A percentile compares a stretch with the other conserved stretches of the same genome.
These are phyloP conservation scores for Heritiera fomes DNA, from an alignment of 345 rosid species.

Conservation along the genomic window DNA sequence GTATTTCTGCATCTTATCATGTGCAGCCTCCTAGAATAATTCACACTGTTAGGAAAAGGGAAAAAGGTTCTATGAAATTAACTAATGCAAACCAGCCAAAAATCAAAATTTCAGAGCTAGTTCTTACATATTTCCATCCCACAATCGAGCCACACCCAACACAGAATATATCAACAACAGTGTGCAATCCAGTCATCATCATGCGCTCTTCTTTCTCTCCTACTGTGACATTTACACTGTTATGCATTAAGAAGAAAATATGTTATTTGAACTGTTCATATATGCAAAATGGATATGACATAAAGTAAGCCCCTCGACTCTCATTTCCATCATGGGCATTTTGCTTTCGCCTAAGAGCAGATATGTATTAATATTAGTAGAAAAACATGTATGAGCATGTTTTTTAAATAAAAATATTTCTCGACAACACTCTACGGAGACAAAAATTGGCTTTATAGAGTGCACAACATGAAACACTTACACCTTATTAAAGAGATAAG, in stretches of 20 bases:
- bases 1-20: slow-evolving; percentile 62
- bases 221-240: slow-evolving; percentile 62
- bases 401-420: background rate
- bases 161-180: slow-evolving; percentile 80
- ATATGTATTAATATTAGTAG: background rate
- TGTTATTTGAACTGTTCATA: slow-evolving; percentile 16
- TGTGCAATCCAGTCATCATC: slow-evolving; percentile 83
- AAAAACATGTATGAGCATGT: background rate
- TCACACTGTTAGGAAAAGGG: slow-evolving; percentile 2
- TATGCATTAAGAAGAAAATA: slow-evolving; percentile 12
- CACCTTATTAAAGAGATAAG: slow-evolving; percentile 78
- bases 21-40: slow-evolving; percentile 53
- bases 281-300: background rate
- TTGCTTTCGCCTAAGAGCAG: background rate
- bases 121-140: slow-evolving; percentile 85
- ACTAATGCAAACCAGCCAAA: slow-evolving; percentile 17
- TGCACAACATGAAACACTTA: slow-evolving; percentile 38
- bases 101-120: slow-evolving; percentile 10
- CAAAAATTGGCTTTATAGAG: background rate
- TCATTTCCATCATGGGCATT: background rate
- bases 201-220: slow-evolving; percentile 65
- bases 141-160: slow-evolving; percentile 75
- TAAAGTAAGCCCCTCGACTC: background rate
- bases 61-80: slow-evolving; percentile 27
- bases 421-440: background rate